phyloP scores from a whole-genome alignment of 331 rosid genomes.

The Phaseolus coccineus region DNA sequence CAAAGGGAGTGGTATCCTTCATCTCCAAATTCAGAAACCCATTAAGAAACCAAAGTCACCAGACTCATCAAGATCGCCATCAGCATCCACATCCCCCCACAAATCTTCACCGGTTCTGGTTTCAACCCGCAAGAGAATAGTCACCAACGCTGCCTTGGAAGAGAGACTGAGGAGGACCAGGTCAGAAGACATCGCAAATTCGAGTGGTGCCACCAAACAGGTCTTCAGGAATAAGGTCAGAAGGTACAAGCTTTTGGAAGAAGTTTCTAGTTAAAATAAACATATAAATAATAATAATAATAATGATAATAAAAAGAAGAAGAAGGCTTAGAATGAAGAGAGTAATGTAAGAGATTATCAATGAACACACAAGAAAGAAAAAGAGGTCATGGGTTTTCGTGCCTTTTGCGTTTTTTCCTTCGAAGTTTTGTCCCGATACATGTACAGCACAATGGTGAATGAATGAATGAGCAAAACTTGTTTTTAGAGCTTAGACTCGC shows the following conservation, averaged over 20 bases:
- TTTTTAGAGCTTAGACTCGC: constrained; percentile 5
- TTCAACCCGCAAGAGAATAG: constrained; percentile 61
- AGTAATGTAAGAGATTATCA: constrained; percentile 11
- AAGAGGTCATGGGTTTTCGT: background rate
- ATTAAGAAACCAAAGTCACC: constrained; percentile 70
- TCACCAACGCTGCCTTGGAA: constrained; percentile 60
- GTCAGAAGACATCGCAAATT: constrained; percentile 64
- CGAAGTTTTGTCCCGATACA: constrained; percentile 44
- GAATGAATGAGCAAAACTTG: constrained; percentile 25
- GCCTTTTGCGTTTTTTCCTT: background rate
- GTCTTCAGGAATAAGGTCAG: constrained; percentile 86
- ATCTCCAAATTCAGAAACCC: constrained; percentile 54
- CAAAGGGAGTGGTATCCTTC: constrained; percentile 39
- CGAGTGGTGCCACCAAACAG: constrained; percentile 55
- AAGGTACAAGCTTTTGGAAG: constrained; percentile 96
- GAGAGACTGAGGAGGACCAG: constrained; percentile 68
- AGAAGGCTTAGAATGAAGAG: background rate
- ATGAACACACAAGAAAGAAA: background rate
- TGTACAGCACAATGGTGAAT: constrained; percentile 46
- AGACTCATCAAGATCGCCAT: constrained; percentile 44
- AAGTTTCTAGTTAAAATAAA: constrained; percentile 77
- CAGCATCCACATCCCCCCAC: constrained; percentile 47
- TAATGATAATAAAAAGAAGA: background rate
- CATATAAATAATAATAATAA: background rate
- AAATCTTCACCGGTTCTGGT: constrained; percentile 44